phyloP scores from a whole-genome alignment of 768 basidiomycete genomes.

The Flagelloscypha sp. region DNA sequence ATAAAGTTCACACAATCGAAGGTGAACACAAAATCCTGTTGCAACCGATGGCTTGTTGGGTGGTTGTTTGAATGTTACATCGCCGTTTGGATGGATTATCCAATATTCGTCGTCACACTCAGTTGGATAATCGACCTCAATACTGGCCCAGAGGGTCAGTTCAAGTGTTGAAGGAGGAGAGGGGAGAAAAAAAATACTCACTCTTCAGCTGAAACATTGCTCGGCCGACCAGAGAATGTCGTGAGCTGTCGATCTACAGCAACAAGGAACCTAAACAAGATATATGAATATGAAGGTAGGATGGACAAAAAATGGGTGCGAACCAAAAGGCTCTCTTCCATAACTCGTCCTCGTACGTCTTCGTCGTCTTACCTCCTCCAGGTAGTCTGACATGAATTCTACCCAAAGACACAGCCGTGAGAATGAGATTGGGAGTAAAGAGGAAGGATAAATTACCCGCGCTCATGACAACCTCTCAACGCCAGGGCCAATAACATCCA shows the following conservation, averaged over 20 bases:
- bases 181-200: conserved; percentile 15
- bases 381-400: no score
- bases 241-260: conserved; percentile 15
- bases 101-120: conserved; percentile 59
- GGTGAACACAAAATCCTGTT: conserved; percentile 3
- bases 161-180: background rate
- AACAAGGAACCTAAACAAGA: conserved; percentile 7
- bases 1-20: conserved; percentile 7
- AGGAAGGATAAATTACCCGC: no score
- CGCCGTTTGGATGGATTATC: no score
- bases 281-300: background rate
- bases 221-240: conserved; percentile 41
- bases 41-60: conserved; percentile 5
- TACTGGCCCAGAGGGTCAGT: no score
- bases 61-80: conserved; percentile 9
- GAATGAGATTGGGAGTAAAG: no score
- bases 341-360: conserved; percentile 10
- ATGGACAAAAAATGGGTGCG: background rate
- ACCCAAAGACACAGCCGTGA: no score
- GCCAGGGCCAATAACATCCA: no score
- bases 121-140: conserved; percentile 46
- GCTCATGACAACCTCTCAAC: no score
- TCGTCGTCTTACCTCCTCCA: conserved; percentile 13
- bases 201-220: conserved; percentile 51
- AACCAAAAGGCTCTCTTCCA: conserved; percentile 9